phyloP scores from a whole-genome alignment of 495 filamentous ascomycete genomes.

The Annulohypoxylon bovei region DNA sequence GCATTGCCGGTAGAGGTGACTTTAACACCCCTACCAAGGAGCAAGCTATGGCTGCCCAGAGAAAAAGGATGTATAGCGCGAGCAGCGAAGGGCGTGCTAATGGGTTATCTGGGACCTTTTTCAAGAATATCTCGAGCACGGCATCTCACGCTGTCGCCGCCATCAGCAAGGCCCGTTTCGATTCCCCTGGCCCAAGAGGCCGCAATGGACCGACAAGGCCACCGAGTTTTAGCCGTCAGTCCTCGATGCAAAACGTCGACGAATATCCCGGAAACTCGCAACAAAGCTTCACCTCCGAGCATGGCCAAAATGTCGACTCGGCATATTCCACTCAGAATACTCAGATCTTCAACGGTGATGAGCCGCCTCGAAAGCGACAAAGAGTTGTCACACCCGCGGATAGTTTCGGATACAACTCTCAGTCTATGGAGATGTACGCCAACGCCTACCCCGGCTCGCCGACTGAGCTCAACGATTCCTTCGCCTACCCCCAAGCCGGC shows the following conservation, averaged over 20 bases:
- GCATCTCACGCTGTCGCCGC: slow-evolving; percentile 92
- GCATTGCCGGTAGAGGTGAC: slow-evolving; percentile 64
- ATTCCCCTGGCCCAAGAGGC: slow-evolving; percentile 79
- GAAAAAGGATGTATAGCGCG: slow-evolving; percentile 88
- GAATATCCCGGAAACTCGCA: slow-evolving; percentile 60
- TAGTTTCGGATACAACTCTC: slow-evolving; percentile 58
- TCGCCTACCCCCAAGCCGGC: slow-evolving; percentile 73
- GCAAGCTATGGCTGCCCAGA: slow-evolving; percentile 96
- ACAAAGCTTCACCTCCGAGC: slow-evolving; percentile 59
- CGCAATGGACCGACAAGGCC: slow-evolving; percentile 59
- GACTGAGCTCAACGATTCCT: slow-evolving; percentile 88
- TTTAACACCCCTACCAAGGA: slow-evolving; percentile 98
- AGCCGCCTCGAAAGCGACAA: slow-evolving; percentile 87
- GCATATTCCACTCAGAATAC: slow-evolving; percentile 56
- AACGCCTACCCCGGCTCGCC: slow-evolving; percentile 67
- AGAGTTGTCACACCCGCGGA: slow-evolving; percentile 57
- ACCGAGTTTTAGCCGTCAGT: slow-evolving; percentile 64
- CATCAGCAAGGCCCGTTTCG: slow-evolving; percentile 93
- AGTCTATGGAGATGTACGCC: slow-evolving; percentile 63
- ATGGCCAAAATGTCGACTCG: slow-evolving; percentile 57
- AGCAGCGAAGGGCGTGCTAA: slow-evolving; percentile 70
- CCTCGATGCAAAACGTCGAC: slow-evolving; percentile 68
- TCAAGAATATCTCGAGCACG: slow-evolving; percentile 93
- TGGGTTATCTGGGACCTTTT: slow-evolving; percentile 83
- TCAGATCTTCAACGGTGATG: slow-evolving; percentile 63